Evolutionary conservation across 2,329 filamentous ascomycete genomes (phyloP).

Genomic region (Stagonosporopsis vannaccii): DNA sequence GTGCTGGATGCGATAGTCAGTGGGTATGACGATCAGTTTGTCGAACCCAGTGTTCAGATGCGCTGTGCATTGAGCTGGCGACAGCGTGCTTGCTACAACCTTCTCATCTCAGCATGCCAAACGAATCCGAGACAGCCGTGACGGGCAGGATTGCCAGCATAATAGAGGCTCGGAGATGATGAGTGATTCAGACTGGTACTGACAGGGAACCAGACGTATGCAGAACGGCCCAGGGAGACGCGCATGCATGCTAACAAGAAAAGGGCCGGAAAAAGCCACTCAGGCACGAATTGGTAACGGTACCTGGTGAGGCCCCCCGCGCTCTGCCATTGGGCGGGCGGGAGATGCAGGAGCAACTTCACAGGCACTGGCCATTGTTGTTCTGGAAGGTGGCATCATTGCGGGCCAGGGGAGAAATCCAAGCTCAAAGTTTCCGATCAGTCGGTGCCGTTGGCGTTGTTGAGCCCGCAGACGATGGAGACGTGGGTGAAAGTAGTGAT

Average conservation of each 20-base stretch:
- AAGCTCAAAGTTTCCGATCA: slow-evolving; percentile 8
- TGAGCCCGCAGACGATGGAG: slow-evolving; percentile 10
- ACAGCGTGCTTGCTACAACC: slow-evolving; percentile 2
- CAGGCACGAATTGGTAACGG: slow-evolving; percentile 8
- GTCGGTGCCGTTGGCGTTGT: slow-evolving; percentile 14
- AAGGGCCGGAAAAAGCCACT: slow-evolving; percentile 2
- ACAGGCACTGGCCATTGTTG: slow-evolving; percentile 5
- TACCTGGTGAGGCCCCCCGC: slow-evolving; percentile 14
- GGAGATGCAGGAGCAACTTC: background rate
- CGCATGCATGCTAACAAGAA: background rate
- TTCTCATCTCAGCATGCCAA: slow-evolving; percentile 1
- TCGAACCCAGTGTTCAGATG: background rate
- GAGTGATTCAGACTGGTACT: slow-evolving; percentile 1
- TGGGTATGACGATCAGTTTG: slow-evolving; percentile 9
- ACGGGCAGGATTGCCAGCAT: slow-evolving; percentile 11
- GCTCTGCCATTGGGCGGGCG: slow-evolving; percentile 7
- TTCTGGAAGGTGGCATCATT: slow-evolving; percentile 16
- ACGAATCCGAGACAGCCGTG: slow-evolving; percentile 13
- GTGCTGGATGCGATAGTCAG: background rate
- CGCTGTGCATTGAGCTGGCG: slow-evolving; percentile 4
- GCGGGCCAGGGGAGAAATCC: background rate
- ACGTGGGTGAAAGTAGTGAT: slow-evolving; percentile 12
- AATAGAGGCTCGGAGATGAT: slow-evolving; percentile 14
- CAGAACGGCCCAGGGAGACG: slow-evolving; percentile 3
- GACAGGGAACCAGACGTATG: slow-evolving; percentile 5